These are phyloP conservation scores for Mycena galopus DNA, from an alignment of 768 basidiomycete species.

Conservation along the genomic window DNA sequence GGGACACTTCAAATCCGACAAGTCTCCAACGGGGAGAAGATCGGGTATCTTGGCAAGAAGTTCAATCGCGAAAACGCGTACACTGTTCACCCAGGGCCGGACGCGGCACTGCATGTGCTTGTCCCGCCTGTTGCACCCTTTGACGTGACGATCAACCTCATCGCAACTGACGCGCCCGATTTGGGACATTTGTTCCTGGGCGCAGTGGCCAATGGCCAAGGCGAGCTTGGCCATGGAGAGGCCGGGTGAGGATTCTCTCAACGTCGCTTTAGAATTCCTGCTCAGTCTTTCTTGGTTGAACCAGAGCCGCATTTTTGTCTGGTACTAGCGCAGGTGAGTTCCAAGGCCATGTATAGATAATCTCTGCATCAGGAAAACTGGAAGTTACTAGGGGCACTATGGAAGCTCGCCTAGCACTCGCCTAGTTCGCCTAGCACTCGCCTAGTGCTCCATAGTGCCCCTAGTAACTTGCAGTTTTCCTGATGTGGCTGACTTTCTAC, in stretches of 20 bases:
- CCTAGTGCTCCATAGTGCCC: too few relatives aligned
- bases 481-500: not conserved
- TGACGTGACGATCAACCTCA: not conserved
- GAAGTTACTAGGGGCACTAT: too few relatives aligned
- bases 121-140: conserved; percentile 9
- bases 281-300: not conserved
- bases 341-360: not conserved
- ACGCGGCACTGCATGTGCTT: not conserved
- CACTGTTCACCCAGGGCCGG: not conserved
- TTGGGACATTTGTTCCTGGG: not conserved
- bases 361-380: too few relatives aligned
- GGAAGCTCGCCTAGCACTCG: too few relatives aligned
- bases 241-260: not conserved
- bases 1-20: not conserved
- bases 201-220: not conserved
- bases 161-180: conserved; percentile 3
- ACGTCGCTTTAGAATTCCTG: not conserved
- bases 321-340: conserved; percentile 2
- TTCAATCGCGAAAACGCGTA: conserved; percentile 15
- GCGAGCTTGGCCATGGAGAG: not conserved
- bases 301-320: conserved; percentile 5
- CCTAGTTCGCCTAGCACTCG: too few relatives aligned
- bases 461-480: too few relatives aligned
- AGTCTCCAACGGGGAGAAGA: not conserved
- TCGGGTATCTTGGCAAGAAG: not conserved